Percentiles rank a stretch among this genome's conserved stretches.
Evolutionary conservation across 768 basidiomycete species (phyloP).

Genomic region (Tylopilus subfusipes): DNA sequence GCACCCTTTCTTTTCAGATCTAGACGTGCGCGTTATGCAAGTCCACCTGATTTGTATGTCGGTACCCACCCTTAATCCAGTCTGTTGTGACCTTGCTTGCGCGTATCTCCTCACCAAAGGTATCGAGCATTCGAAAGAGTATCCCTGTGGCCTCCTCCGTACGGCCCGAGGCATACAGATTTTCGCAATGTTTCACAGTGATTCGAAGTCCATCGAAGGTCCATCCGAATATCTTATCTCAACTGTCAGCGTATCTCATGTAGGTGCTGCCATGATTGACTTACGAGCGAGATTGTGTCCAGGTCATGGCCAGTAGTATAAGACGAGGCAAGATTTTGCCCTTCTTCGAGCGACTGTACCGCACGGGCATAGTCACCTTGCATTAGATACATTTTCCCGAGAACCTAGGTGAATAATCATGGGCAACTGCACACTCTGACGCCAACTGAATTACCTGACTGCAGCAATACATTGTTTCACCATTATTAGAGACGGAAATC

Average conservation of each 20-base stretch:
- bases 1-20: neutral
- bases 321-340: neutral
- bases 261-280: neutral
- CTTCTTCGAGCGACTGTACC: no score
- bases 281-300: neutral
- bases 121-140: no score
- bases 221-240: slow-evolving; percentile 7
- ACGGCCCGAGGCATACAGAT: neutral
- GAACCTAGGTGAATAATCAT: no score
- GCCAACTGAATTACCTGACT: no score
- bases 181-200: neutral
- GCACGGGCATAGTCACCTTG: no score
- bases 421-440: no score
- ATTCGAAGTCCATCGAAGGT: neutral
- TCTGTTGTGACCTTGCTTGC: neutral
- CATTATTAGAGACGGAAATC: neutral
- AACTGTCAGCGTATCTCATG: neutral
- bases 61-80: no score
- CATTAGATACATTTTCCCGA: no score
- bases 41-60: neutral
- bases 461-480: neutral
- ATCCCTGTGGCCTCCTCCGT: neutral
- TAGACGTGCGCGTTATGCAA: neutral
- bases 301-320: neutral
- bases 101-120: no score